Evolutionary conservation across 2,329 filamentous ascomycete genomes (phyloP).

Genomic region (Aspergillus intermedius): DNA sequence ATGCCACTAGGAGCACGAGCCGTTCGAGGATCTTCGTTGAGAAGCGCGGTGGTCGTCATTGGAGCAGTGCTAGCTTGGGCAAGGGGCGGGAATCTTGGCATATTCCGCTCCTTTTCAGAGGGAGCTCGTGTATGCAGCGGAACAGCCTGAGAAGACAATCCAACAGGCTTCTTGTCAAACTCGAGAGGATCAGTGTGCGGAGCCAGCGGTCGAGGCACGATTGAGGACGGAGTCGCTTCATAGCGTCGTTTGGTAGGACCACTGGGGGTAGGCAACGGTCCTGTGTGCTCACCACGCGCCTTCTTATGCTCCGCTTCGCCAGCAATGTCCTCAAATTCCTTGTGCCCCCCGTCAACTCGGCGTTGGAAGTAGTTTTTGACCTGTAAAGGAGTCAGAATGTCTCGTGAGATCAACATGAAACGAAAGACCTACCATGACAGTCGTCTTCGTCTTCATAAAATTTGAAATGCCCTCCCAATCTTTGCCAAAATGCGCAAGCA

Average conservation of each 20-base stretch:
- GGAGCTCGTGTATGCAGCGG: conserved; percentile 25
- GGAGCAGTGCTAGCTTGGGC: conserved; percentile 33
- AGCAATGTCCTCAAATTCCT: conserved; percentile 39
- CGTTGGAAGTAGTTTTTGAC: conserved; percentile 47
- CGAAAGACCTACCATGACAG: conserved; percentile 41
- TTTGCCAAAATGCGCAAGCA: conserved; percentile 42
- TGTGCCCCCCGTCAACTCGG: conserved; percentile 38
- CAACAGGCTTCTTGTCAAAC: conserved; percentile 22
- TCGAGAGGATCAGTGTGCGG: conserved; percentile 34
- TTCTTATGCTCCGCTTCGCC: conserved; percentile 40
- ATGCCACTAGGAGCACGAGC: conserved; percentile 26
- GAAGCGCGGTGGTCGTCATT: conserved; percentile 18
- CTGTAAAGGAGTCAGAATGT: conserved; percentile 16
- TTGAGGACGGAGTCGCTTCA: conserved; percentile 38
- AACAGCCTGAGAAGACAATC: conserved; percentile 25
- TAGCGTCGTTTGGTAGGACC: conserved; percentile 44
- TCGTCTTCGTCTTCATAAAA: conserved; percentile 47
- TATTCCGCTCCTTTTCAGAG: conserved; percentile 30
- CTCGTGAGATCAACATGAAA: neutral
- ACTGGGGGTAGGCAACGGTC: conserved; percentile 38
- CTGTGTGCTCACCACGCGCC: conserved; percentile 38
- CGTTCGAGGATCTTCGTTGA: conserved; percentile 30
- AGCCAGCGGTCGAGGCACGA: conserved; percentile 36
- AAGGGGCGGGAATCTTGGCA: conserved; percentile 32
- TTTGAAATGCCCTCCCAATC: conserved; percentile 45